phyloP scores from a whole-genome alignment of 2,329 filamentous ascomycete genomes.

The Myriosclerotinia curreyana region DNA sequence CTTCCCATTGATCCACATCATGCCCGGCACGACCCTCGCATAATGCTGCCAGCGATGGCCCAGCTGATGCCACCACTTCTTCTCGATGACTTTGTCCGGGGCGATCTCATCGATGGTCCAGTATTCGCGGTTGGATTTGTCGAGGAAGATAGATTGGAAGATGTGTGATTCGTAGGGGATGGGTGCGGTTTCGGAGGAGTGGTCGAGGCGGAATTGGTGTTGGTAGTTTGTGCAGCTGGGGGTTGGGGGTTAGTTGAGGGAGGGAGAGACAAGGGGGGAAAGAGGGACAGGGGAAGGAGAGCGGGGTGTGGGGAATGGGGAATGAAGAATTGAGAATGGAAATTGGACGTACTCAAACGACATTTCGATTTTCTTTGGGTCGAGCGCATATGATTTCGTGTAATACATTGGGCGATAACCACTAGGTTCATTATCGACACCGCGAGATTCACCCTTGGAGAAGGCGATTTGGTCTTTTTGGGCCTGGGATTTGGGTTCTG shows the following conservation, averaged over 20 bases:
- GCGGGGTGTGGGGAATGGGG: too few species aligned
- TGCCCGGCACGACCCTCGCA: slow-evolving; percentile 62
- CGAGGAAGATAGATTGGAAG: slow-evolving; percentile 59
- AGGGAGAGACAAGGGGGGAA: too few species aligned
- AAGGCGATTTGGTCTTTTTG: slow-evolving; percentile 44
- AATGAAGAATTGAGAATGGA: too few species aligned
- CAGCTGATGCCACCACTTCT: slow-evolving; percentile 61
- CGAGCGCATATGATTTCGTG: slow-evolving; percentile 56
- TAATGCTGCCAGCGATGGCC: slow-evolving; percentile 64
- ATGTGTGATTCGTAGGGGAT: slow-evolving; percentile 5
- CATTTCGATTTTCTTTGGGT: slow-evolving; percentile 62
- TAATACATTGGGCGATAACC: slow-evolving; percentile 63
- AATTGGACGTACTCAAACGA: slow-evolving; percentile 54
- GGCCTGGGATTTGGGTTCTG: slow-evolving; percentile 45
- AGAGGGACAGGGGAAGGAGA: too few species aligned
- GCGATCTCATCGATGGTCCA: slow-evolving; percentile 61
- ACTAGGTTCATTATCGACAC: slow-evolving; percentile 52
- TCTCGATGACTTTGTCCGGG: slow-evolving; percentile 56
- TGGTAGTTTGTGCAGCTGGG: slow-evolving; percentile 66
- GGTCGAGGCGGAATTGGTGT: slow-evolving; percentile 57
- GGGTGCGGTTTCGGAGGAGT: slow-evolving; percentile 20
- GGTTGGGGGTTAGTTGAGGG: neutral
- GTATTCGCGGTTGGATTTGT: slow-evolving; percentile 53
- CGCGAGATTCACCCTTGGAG: slow-evolving; percentile 46
- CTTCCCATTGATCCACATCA: slow-evolving; percentile 69